Evolutionary conservation across 805 yeast species (phyloP).

Genomic region (Suhomyces emberorum): DNA sequence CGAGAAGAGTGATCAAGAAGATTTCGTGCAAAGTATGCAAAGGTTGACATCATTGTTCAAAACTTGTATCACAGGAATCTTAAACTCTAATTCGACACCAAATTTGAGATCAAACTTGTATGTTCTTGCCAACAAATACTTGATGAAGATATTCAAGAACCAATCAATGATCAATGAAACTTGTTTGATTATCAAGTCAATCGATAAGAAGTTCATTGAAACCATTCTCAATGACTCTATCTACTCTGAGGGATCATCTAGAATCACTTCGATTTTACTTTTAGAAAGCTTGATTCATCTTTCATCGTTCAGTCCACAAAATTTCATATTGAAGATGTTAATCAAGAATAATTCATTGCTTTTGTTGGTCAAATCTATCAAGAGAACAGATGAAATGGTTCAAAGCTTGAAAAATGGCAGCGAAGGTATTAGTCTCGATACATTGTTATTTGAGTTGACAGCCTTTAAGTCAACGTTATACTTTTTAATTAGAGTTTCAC

Average conservation of each 20-base stretch:
- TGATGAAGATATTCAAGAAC: conserved; percentile 48
- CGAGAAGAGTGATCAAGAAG: conserved; percentile 14
- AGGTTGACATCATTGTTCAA: conserved; percentile 68
- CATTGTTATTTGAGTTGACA: conserved; percentile 68
- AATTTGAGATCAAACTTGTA: conserved; percentile 76
- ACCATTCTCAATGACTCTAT: conserved; percentile 75
- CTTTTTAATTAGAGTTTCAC: conserved; percentile 70
- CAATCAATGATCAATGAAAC: conserved; percentile 45
- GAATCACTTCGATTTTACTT: conserved; percentile 73
- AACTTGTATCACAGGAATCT: conserved; percentile 70
- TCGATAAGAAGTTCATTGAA: conserved; percentile 58
- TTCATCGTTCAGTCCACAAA: conserved; percentile 44
- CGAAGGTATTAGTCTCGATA: conserved; percentile 43
- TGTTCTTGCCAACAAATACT: conserved; percentile 62
- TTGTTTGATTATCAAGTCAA: conserved; percentile 52
- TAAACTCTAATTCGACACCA: conserved; percentile 65
- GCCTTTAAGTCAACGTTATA: conserved; percentile 70
- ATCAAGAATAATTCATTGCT: conserved; percentile 64
- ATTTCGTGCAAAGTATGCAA: conserved; percentile 32
- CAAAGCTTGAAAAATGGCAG: conserved; percentile 6
- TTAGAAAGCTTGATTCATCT: conserved; percentile 64
- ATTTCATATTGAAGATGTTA: conserved; percentile 58
- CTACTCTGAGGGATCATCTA: conserved; percentile 70
- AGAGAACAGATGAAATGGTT: conserved; percentile 65
- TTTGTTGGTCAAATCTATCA: conserved; percentile 62